Base-by-base conservation (phyloP, 1,139 yeast species). In the Debaryomyces robertsiae region DNA sequence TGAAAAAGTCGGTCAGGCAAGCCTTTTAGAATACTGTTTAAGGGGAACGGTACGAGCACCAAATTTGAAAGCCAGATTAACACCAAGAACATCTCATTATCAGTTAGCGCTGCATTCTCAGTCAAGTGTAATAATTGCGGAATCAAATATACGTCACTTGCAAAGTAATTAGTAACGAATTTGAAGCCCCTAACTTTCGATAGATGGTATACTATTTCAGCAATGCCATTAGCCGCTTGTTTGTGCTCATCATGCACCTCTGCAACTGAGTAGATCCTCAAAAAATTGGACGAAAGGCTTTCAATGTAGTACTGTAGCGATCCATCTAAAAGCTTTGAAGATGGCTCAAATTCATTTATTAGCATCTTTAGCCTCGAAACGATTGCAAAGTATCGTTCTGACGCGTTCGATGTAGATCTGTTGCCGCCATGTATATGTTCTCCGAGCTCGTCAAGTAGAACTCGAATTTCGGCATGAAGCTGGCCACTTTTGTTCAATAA, bases 21-120 rank as follows among this genome's bases (percentile, higher is more conserved):
- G 4, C 60, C 56, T 0, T 50, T 46, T 10, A 65, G 65, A 32
- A 84, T 63, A 0, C 64, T 54, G 1, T 58, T 61, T 32, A 90
- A 65, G 3, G 76, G 72, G 54, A 90, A 90, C 0, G 98, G 97
- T 0, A 82, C 81, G 27, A 86, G 62, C 0, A 81, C 76, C 14
- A 89, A 63, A 22, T 83, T 79, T 1, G 85, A 75, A 11, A 88
- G 65, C 96, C 96, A 90, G 6, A 86, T 64, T n/a, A 89, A 61
- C 32, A 82, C 58, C 3, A 82, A 59, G 50, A 79, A 87, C 9
- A 71, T 57, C 37, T 77, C 77, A 47, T 54, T 79, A 67, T 94
- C 96, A 75, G 47, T 43, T 25, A 43, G 39, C 11, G 16, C 40
- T 5, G 39, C 13, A 2, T 31, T 27, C 7, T 39, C 10, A 9